phyloP scores from a whole-genome alignment of 2,329 filamentous ascomycete genomes.

The Byssochlamys sp. region DNA sequence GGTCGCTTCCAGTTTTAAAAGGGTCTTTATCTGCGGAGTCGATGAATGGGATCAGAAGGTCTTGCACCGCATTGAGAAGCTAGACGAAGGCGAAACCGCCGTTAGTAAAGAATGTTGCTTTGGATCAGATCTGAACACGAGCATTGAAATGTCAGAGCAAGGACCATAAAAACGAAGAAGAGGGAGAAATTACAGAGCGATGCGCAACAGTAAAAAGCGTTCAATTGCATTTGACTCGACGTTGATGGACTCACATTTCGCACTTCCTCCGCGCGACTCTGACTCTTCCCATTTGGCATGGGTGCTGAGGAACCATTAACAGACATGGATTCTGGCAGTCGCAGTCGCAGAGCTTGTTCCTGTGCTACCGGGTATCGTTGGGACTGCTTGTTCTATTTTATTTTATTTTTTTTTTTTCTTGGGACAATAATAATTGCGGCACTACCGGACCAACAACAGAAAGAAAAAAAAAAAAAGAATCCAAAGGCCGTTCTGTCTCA shows the following conservation, averaged over 20 bases:
- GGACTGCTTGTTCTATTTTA: too few species aligned
- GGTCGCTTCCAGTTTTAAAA: slow-evolving; percentile 13
- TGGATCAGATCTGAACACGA: background rate
- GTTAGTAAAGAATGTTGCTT: background rate
- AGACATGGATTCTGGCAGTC: slow-evolving; percentile 9
- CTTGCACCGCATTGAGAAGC: slow-evolving; percentile 33
- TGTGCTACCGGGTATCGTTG: too few species aligned
- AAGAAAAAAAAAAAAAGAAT: background rate
- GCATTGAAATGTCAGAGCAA: background rate
- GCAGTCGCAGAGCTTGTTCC: background rate
- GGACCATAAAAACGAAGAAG: background rate
- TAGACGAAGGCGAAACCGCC: slow-evolving; percentile 7
- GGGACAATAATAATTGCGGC: background rate
- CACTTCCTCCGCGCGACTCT: slow-evolving; percentile 32
- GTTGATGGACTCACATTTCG: slow-evolving; percentile 27
- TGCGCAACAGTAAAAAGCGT: background rate
- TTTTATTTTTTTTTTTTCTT: too few species aligned
- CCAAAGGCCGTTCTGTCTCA: background rate
- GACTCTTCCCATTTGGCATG: slow-evolving; percentile 3
- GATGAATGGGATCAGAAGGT: slow-evolving; percentile 38
- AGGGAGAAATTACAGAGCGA: background rate
- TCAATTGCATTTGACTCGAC: background rate
- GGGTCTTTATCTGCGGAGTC: slow-evolving; percentile 30
- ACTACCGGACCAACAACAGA: background rate
- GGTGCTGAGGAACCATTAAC: slow-evolving; percentile 9